A percentile compares a stretch with the other conserved stretches of the same genome.
These are phyloP conservation scores for Suhomyces sp. DNA, from an alignment of 805 yeast species.

Conservation along the genomic window DNA sequence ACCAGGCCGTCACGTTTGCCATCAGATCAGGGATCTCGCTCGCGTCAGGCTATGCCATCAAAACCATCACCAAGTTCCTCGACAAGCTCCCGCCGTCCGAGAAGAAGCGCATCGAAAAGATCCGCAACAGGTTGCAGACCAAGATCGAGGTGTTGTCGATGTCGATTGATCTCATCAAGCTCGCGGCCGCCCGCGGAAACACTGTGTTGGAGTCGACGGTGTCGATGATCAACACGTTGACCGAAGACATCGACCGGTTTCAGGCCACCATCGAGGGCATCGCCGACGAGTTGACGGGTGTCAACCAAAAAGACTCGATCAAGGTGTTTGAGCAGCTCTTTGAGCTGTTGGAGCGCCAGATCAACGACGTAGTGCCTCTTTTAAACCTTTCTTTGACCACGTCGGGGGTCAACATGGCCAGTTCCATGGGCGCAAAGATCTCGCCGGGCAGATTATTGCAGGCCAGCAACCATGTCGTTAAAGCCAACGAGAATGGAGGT, in stretches of 20 bases:
- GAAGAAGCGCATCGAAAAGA: conserved; percentile 38
- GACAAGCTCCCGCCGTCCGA: conserved; percentile 55
- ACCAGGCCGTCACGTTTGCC: conserved; percentile 78
- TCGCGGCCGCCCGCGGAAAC: conserved; percentile 61
- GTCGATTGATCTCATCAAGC: conserved; percentile 64
- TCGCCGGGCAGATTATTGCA: conserved; percentile 68
- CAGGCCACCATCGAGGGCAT: conserved; percentile 46
- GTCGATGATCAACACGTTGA: conserved; percentile 52
- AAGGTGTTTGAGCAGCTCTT: conserved; percentile 50
- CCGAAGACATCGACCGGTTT: conserved; percentile 55
- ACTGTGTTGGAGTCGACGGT: conserved; percentile 55
- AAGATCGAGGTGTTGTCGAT: conserved; percentile 60
- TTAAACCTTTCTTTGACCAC: conserved; percentile 64
- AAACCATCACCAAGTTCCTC: conserved; percentile 55
- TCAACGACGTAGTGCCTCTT: conserved; percentile 68
- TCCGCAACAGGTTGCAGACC: conserved; percentile 47
- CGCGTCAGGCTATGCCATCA: conserved; percentile 71
- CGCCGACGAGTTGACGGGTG: conserved; percentile 24
- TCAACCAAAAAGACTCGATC: conserved; percentile 37
- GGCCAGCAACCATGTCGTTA: conserved; percentile 48
- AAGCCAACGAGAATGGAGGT: conserved; percentile 1
- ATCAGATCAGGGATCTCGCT: conserved; percentile 70
- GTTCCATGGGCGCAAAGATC: conserved; percentile 47
- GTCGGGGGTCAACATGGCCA: conserved; percentile 59
- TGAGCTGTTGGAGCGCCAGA: conserved; percentile 44